Base-by-base conservation (phyloP, 306 rosid species). In the Sicyos baderoa region DNA sequence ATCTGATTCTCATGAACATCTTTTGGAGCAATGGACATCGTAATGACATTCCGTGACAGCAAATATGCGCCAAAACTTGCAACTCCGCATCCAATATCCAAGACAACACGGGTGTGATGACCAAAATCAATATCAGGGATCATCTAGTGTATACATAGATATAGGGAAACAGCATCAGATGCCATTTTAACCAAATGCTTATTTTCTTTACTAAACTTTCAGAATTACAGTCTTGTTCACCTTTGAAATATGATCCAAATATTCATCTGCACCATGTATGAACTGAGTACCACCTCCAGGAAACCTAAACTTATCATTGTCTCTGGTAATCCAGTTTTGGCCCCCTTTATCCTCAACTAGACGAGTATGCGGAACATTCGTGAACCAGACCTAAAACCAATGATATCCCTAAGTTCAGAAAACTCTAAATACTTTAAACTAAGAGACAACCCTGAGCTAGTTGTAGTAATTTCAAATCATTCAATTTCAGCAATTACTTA, bases 1-100 rank as follows among this genome's bases (percentile, higher is more conserved):
- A 91, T 83, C 92, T 83, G 96, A 76, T 91, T 89, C 76, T 87
- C 89, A 54, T 86, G 91, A 74, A 83, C 84, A 72, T 91, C 97
- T 83, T 89, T 91, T 15, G 92, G 89, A 47, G 90, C 95, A 74
- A 91, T 70, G 44, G 95, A 89, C 80, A 91, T 79, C 64, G 95
- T 83, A 69, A 84, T 79, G 76, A 86, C 95, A 72, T 89, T 80
- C 27, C 84, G 89, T 7, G 85, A 84, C 87, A 87, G 85, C 74
- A 83, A 75, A 79, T 86, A 86, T 25, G 96, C 97, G 77, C 96
- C 92, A 84, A 89, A 84, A 87, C 96, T 86, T 17, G 92, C 97
- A 48, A 91, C 95, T 57, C 95, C 97, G 78, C 95, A 84, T 40
- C 95, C 97, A 73, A 91, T 76, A 73, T 91, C 96, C 72, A 91